Base-by-base conservation (phyloP, 495 filamentous ascomycete genomes). In the Penicillium simplicissimum region DNA sequence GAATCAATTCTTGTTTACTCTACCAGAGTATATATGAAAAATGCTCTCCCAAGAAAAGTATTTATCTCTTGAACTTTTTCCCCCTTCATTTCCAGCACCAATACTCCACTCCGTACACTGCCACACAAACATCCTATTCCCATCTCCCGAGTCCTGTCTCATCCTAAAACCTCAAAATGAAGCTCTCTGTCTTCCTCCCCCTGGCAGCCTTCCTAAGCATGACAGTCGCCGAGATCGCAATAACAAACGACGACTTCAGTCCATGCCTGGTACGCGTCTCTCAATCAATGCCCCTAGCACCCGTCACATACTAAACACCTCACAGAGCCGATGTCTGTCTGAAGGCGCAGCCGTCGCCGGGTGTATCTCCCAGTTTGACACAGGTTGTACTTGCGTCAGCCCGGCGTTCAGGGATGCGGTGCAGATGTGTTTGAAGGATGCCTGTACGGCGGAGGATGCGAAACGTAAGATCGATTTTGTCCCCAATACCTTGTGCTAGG, bases 131-230 rank as follows among this genome's bases (percentile, higher is more conserved):
- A 31, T n/a, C n/a, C 28, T 31, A 31, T 6, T 31, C 28, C 28
- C 28, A 31, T 31, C 6, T 31, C 28, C 28, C 28, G 6, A 5
- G 28, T 6, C 6, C 28, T 6, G 28, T 31, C 6, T 31, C 19
- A 45, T 10, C 13, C 23, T 21, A 11, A n/a, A 43, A 11, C n/a
- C 6, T 57, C 54, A 66, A 62, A 42, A 72, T 72, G 69, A 72
- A 66, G 63, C 67, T 72, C 45, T 70, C 67, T 0, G 66, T 68
- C 51, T 66, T 66, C 60, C 51, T 66, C 21, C 69, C 69, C 6
- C 61, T 72, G 23, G 57, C 69, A 10, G 58, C 65, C 25, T 67
- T 72, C 64, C 48, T 72, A 13, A 61, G 67, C 43, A 62, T 65
- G 37, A 47, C 60, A 4, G 55, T 56, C n/a, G 69, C 67, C 42